Evolutionary conservation across 768 basidiomycete species (phyloP), one percentile per base, ranked within the genome.

Genomic region (Lentinula raphanica): DNA sequence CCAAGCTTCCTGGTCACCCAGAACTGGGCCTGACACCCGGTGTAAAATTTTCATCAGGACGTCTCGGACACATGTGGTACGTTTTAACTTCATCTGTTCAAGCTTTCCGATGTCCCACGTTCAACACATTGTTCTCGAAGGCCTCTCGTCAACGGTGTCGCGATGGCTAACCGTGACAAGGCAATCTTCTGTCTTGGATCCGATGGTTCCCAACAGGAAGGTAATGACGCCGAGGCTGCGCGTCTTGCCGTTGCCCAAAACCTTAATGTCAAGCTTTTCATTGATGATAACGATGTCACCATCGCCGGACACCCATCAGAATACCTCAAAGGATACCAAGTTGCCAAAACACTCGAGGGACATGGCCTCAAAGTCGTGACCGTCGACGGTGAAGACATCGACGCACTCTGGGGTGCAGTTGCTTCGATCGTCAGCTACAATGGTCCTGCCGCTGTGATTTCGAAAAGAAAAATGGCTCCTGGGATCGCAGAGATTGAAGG

Each of bases 21-120:
- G 92, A 94, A 72, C 78, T 94, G 6, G 92, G 92, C 23, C 77
- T 94, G 59, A 94, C 92, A 0, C 92, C 92, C n/a, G 92, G 92
- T 28, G 83, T 94, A 72, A 92, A 92, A 72, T 94, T 94, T 74
- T 93, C 92, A 2, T 94, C 92, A 1, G 92, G 92, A n/a, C 88
- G 92, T 67, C 81, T 94, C 19, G 92, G 92, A 1, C 92, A 94
- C 71, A 85, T 93, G 81, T 94, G 92, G 92, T 79, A 61, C 50
- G 76, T 67, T 45, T 58, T 45, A 17, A 36, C 27, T 38, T 5
- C 36, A 40, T 2, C 23, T 28, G n/a, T 36, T 44, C 35, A 19
- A 23, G 42, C 42, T 54, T 57, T 23, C 23, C n/a, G 32, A 7
- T 27, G 36, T 53, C 13, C 58, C 45, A 19, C 40, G 39, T 49